Evolutionary conservation across 495 filamentous ascomycete species (phyloP).

Genomic region (Penicillium ucsense): DNA sequence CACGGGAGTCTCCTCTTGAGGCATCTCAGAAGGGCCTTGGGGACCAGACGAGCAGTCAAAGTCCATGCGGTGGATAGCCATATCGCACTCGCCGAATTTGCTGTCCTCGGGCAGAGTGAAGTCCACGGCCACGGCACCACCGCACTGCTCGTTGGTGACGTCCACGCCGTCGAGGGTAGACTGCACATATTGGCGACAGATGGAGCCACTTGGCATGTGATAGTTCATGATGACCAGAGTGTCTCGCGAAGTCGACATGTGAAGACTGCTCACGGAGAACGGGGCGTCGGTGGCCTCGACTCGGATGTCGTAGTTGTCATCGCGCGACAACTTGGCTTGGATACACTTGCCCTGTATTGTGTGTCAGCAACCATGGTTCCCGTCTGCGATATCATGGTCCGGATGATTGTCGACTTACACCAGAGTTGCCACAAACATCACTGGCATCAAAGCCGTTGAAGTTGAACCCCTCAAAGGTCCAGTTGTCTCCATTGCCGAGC

Average conservation of each 20-base stretch:
- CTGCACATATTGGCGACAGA: conserved; percentile 61
- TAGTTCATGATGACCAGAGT: conserved; percentile 73
- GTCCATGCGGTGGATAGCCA: conserved; percentile 64
- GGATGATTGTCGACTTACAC: conserved; percentile 18
- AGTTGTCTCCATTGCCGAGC: conserved; percentile 49
- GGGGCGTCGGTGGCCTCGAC: conserved; percentile 41
- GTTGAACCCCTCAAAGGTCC: conserved; percentile 54
- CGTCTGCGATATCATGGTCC: neutral
- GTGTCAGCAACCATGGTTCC: conserved; percentile 1
- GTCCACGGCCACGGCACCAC: conserved; percentile 70
- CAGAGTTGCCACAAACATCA: conserved; percentile 37
- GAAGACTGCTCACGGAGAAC: conserved; percentile 66
- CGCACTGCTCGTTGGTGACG: conserved; percentile 78
- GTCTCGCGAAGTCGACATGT: conserved; percentile 62
- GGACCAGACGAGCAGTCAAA: conserved; percentile 62
- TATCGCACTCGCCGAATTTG: conserved; percentile 45
- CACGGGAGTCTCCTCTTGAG: neutral
- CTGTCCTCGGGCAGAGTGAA: conserved; percentile 58
- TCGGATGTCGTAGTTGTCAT: conserved; percentile 31
- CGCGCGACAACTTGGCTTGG: conserved; percentile 41
- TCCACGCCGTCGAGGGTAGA: conserved; percentile 55
- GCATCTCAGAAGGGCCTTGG: conserved; percentile 7
- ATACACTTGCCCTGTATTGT: conserved; percentile 51
- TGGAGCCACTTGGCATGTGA: conserved; percentile 65
- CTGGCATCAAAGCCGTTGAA: conserved; percentile 63